phyloP scores from a whole-genome alignment of 176 grass and related monocot species.

The Hordeum marinum region DNA sequence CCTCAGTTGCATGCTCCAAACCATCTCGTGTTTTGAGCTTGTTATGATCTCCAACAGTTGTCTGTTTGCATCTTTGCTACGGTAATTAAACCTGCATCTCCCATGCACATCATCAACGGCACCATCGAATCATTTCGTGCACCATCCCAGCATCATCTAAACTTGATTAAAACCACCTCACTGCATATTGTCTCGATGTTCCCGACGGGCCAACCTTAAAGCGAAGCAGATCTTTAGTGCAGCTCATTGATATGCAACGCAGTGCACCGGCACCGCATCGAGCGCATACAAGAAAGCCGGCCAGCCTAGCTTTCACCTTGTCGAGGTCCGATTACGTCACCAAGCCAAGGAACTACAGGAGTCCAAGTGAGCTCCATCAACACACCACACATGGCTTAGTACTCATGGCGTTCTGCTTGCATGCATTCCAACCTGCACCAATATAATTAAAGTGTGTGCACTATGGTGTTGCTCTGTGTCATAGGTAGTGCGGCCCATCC shows the following conservation, averaged over 20 bases:
- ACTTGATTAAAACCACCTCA: background rate
- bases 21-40: background rate
- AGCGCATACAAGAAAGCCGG: slow-evolving; percentile 38
- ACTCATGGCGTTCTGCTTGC: slow-evolving; percentile 8
- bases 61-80: background rate
- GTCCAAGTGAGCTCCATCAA: slow-evolving; percentile 35
- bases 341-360: slow-evolving; percentile 22
- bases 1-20: background rate
- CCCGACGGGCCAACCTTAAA: slow-evolving; percentile 4
- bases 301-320: slow-evolving; percentile 32
- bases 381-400: slow-evolving; percentile 37
- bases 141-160: slow-evolving; percentile 9
- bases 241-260: too few species aligned
- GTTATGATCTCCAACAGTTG: background rate
- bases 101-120: background rate
- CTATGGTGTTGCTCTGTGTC: slow-evolving; percentile 31
- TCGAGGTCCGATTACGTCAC: slow-evolving; percentile 37
- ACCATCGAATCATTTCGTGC: background rate
- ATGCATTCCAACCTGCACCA: slow-evolving; percentile 22
- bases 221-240: slow-evolving; percentile 17
- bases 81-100: background rate
- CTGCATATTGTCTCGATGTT: slow-evolving; percentile 15
- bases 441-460: slow-evolving; percentile 29
- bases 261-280: background rate
- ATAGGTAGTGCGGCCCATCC: slow-evolving; percentile 33